Evolutionary conservation across 2,329 filamentous ascomycete species (phyloP), one percentile per base, ranked within the genome.

Genomic region (Dactylonectria estremocensis): DNA sequence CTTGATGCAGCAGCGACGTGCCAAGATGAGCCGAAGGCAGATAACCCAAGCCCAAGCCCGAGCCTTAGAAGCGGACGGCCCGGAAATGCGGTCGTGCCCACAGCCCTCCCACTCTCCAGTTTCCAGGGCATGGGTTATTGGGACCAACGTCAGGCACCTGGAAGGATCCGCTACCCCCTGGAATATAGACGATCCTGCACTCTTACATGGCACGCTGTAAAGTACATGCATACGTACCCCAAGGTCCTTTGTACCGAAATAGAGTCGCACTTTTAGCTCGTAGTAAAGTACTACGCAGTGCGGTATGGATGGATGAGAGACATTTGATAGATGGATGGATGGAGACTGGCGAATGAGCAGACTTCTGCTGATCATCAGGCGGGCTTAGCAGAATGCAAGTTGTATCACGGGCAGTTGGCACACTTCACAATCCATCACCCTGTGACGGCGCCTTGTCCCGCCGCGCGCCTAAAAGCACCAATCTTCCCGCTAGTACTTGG

Each of bases 401-500:
- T 66, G 28, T 46, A 61, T 66, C 64, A 66, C 58, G 53, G 52
- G 48, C 37, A 35, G 43, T 46, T 54, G 18, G 46, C 45, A 14
- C 43, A 22, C 40, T 5, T 64, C n/a, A 22, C 43, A 35, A 53
- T 31, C 10, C 49, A 60, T 14, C 53, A 6, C 46, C 58, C 43
- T 49, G 64, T 66, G 58, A 61, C 53, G 58, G 64, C 53, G 58
- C 46, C 46, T 61, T 43, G 45, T 37, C 40, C 40, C 50, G 9
- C 16, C 50, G 46, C 46, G 58, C 50, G 48, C 58, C 35, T 31
- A 45, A 22, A 20, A 45, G 10, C 24, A 28, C 24, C 24, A 28
- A 28, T 7, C 24, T 28, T 45, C n/a, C 31, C 48, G 33, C 52
- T 61, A 24, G 24, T 10, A 46, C n/a, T 31, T 35, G 28, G 40